These are phyloP conservation scores for Ramaria sp. DNA, from an alignment of 768 basidiomycete species.

Conservation along the genomic window DNA sequence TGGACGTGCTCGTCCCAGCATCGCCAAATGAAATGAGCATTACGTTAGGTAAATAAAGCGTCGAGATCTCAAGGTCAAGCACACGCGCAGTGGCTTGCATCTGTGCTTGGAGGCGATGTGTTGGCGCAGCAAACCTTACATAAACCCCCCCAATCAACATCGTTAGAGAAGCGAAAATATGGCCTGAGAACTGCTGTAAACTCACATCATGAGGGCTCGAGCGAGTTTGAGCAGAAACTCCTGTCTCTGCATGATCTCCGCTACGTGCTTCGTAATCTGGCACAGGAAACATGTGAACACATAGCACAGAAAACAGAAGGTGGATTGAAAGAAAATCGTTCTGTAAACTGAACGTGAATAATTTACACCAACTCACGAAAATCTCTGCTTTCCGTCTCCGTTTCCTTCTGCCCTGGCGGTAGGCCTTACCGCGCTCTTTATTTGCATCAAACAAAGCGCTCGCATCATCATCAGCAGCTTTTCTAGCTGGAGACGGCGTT, in stretches of 20 bases:
- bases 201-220: slow-evolving; percentile 32
- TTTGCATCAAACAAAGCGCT: slow-evolving; percentile 13
- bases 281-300: background rate
- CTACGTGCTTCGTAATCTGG: slow-evolving; percentile 76
- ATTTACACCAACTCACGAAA: slow-evolving; percentile 40
- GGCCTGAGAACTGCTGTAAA: background rate
- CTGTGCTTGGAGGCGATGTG: slow-evolving; percentile 36
- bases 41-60: slow-evolving; percentile 33
- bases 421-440: slow-evolving; percentile 21
- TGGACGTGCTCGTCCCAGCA: slow-evolving; percentile 65
- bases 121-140: slow-evolving; percentile 30
- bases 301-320: too few relatives aligned
- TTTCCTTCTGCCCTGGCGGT: slow-evolving; percentile 31
- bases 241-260: slow-evolving; percentile 39
- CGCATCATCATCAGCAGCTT: slow-evolving; percentile 11
- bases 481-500: background rate
- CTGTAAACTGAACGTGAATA: too few relatives aligned
- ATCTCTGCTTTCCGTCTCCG: slow-evolving; percentile 68
- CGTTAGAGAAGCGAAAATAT: background rate
- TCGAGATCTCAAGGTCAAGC: slow-evolving; percentile 29
- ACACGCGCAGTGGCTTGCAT: slow-evolving; percentile 36
- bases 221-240: slow-evolving; percentile 37
- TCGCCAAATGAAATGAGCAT: slow-evolving; percentile 82
- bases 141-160: background rate
- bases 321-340: too few relatives aligned